phyloP scores from a whole-genome alignment of 1,139 yeast genomes.

The Blastobotrys arbuscula region DNA sequence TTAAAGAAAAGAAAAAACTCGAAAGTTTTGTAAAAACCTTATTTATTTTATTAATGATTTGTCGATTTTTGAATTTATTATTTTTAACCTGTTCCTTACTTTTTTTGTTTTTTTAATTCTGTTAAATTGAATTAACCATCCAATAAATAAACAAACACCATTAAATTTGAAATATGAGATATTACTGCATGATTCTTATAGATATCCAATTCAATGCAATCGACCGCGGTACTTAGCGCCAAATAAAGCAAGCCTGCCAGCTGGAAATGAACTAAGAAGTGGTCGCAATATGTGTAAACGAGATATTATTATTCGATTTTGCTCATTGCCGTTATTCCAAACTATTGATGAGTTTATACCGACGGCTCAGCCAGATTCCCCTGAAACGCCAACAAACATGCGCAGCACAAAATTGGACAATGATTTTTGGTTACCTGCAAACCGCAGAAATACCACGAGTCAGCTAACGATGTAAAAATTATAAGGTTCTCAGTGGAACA shows the following conservation, averaged over 20 bases:
- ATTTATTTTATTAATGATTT: too few relatives aligned
- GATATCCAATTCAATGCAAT: slow-evolving; percentile 7
- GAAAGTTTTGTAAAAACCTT: too few relatives aligned
- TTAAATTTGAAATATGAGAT: slow-evolving; percentile 2
- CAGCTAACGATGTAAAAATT: background rate
- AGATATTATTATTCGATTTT: slow-evolving; percentile 3
- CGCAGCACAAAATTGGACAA: slow-evolving; percentile 1
- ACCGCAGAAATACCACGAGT: background rate
- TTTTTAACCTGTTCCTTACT: background rate
- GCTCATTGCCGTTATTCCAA: slow-evolving; percentile 7
- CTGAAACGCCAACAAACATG: background rate
- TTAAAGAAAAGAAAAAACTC: background rate
- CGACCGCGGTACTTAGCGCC: slow-evolving; percentile 4
- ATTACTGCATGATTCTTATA: slow-evolving; percentile 7
- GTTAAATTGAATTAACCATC: background rate
- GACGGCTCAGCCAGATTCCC: background rate
- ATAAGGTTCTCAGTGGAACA: slow-evolving; percentile 6
- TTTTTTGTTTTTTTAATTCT: background rate
- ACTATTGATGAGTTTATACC: slow-evolving; percentile 1
- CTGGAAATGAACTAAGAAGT: background rate
- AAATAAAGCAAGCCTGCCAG: background rate
- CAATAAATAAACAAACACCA: too few relatives aligned
- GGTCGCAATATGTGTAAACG: slow-evolving; percentile 8
- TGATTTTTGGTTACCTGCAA: slow-evolving; percentile 4
- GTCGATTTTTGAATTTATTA: too few relatives aligned